phyloP scores from a whole-genome alignment of 2,329 filamentous ascomycete genomes.

The Ilyonectria destructans region DNA sequence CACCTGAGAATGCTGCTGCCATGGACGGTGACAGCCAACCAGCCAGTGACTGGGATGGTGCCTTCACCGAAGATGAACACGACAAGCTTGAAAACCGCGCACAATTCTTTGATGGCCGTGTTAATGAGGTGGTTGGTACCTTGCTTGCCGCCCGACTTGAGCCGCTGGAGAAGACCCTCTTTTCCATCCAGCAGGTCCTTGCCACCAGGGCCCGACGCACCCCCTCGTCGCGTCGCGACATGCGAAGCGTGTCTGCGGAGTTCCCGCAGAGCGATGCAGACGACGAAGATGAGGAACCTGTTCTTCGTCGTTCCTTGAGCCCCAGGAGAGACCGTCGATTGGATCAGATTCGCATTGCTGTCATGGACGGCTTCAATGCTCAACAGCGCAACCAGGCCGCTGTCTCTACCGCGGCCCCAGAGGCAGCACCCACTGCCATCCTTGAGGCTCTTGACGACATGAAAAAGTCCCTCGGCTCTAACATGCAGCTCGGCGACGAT shows the following conservation, averaged over 20 bases:
- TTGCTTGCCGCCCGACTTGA: constrained; percentile 83
- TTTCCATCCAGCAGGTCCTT: constrained; percentile 81
- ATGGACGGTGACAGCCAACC: constrained; percentile 71
- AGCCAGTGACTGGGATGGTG: constrained; percentile 93
- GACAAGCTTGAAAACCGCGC: constrained; percentile 86
- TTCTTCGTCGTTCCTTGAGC: constrained; percentile 79
- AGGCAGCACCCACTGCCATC: constrained; percentile 61
- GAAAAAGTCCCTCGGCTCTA: constrained; percentile 63
- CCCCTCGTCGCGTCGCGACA: constrained; percentile 70
- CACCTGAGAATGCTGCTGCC: constrained; percentile 65
- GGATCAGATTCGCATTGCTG: constrained; percentile 84
- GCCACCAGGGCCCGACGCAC: constrained; percentile 70
- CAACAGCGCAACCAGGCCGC: constrained; percentile 64
- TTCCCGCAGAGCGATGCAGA: constrained; percentile 90
- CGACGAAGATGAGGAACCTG: constrained; percentile 87
- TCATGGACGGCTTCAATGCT: constrained; percentile 80
- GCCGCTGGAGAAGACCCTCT: constrained; percentile 86
- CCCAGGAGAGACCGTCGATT: constrained; percentile 84
- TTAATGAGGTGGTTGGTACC: constrained; percentile 87
- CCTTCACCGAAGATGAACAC: constrained; percentile 86
- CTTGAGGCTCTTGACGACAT: constrained; percentile 79
- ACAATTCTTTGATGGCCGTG: constrained; percentile 91
- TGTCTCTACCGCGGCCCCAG: constrained; percentile 44
- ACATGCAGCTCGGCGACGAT: constrained; percentile 60
- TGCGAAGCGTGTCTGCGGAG: constrained; percentile 80